Percentiles rank a stretch among this genome's conserved stretches.
phyloP scores from a whole-genome alignment of 78 protist species.

The Anaeramoeba flamelloides region DNA sequence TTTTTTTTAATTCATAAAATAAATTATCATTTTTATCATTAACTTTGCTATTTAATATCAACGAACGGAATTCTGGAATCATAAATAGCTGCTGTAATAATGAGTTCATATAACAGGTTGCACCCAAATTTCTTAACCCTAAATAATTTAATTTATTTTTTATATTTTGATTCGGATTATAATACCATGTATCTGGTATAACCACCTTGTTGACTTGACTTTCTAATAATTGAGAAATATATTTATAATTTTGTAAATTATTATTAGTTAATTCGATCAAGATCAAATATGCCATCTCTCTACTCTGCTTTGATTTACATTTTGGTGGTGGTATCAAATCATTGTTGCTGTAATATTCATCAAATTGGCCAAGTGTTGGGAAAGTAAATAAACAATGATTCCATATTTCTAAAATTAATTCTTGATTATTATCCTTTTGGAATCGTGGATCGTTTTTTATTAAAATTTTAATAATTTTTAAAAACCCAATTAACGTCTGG shows the following conservation, averaged over 20 bases:
- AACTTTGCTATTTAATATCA: background rate
- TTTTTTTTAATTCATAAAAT: background rate
- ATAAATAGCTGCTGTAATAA: background rate
- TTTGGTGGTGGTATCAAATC: background rate
- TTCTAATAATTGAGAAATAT: background rate
- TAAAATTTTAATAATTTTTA: background rate
- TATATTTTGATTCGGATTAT: background rate
- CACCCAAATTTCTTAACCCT: background rate
- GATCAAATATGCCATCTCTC: background rate
- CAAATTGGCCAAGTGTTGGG: background rate
- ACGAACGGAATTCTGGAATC: background rate
- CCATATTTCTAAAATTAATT: background rate
- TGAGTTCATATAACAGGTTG: slow-evolving; percentile 1
- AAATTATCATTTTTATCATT: background rate
- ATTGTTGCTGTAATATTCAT: background rate
- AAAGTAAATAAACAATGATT: background rate
- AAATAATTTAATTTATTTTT: background rate
- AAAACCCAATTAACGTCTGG: background rate
- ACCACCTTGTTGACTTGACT: background rate
- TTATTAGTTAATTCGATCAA: background rate
- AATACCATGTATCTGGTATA: background rate
- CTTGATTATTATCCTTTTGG: background rate
- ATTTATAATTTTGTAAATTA: background rate
- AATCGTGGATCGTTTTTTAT: background rate
- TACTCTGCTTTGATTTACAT: background rate